Evolutionary conservation across 176 grass and related monocot species (phyloP), one percentile per base, ranked within the genome.

Genomic region (Secale cereale): DNA sequence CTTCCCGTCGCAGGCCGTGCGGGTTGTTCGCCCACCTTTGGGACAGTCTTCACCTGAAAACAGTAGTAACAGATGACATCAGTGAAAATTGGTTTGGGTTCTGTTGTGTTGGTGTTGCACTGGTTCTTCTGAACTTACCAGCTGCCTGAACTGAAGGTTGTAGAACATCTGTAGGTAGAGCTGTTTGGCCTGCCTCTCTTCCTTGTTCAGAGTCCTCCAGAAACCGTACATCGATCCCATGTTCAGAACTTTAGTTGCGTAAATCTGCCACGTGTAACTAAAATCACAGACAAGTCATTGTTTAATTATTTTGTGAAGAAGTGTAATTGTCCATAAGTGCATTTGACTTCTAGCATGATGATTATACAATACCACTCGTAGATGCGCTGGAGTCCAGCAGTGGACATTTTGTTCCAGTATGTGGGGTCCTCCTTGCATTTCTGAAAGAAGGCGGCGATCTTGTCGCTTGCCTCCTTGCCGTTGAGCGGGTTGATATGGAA

Each of bases 221-320:
- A 99, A 99, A 54, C 86, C 90, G 39, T 99, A 99, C 10, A 87
- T 86, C 29, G 93, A 91, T 64, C 91, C 93, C 97, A 99, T 96
- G 59, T 96, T 92, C 61, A 99, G 71, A 52, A 94, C 91, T 64
- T 81, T 96, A 74, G 78, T 91, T 37, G 97, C 97, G 65, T 99
- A 99, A 40, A 99, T 99, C 86, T 99, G 94, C 97, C 97, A 96
- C 20, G 97, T 99, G 82, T 99, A 99, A 72, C 97, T 99, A 78
- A 27, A 40, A 75, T 77, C 43, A 73, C 25, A 56, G 8, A 82
- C 4, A 65, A 45, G 10, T 0, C 6, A 79, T 28, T 46, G 2
- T 89, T 68, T 74, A 45, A 3, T 22, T 79, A 59, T 1, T 54
- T 46, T 23, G 36, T 25, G 4, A 64, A 66, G 37, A 75, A 20